phyloP scores from a whole-genome alignment of 495 filamentous ascomycete species.

The Daldinia concentrica region DNA sequence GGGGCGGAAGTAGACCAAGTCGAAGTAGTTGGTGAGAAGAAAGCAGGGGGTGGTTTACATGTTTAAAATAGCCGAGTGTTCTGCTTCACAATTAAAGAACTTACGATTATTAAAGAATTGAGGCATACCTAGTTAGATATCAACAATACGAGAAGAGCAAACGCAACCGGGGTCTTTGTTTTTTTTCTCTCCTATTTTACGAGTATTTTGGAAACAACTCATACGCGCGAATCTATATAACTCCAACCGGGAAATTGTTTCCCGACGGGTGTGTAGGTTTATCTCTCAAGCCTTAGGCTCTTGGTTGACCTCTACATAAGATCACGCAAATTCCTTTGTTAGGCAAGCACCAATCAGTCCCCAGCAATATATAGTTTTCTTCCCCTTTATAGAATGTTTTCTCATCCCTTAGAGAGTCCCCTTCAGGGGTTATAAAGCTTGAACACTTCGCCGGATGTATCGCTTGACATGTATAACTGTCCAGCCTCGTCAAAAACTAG shows the following conservation, averaged over 20 bases:
- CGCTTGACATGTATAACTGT: conserved; percentile 65
- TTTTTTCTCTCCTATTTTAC: not conserved
- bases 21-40: conserved; percentile 33
- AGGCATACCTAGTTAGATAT: not conserved
- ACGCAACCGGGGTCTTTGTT: not conserved
- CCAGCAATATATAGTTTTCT: not conserved
- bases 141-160: not conserved
- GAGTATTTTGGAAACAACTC: not conserved
- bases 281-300: not conserved
- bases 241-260: not conserved
- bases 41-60: not conserved
- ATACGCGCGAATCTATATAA: not conserved
- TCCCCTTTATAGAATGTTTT: not conserved
- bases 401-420: not conserved
- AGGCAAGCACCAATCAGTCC: not conserved
- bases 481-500: conserved; percentile 59
- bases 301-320: not conserved
- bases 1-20: conserved; percentile 25
- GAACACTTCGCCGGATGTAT: conserved; percentile 67
- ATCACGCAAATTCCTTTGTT: not conserved
- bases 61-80: not conserved
- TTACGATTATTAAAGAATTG: not conserved
- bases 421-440: conserved; percentile 49
- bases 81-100: not conserved
- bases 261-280: not conserved